A percentile compares a stretch with the other conserved stretches of the same genome.
Evolutionary conservation across 768 basidiomycete genomes (phyloP).

Genomic region (Rhodotorula graminis): DNA sequence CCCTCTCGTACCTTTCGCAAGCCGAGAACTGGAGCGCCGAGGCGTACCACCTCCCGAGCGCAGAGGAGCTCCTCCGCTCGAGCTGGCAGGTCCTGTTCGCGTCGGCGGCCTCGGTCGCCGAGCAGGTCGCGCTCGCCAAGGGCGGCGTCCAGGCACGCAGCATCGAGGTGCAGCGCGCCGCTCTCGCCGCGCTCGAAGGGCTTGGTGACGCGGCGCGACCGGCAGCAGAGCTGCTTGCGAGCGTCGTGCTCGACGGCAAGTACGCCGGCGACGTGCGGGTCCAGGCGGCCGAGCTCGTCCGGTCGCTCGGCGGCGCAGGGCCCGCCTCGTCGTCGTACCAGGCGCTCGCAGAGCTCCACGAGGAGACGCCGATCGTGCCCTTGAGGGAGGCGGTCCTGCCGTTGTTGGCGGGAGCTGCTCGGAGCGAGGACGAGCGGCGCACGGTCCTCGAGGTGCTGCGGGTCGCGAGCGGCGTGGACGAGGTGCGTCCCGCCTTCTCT

Average conservation of each 20-base stretch:
- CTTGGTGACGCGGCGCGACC: neutral
- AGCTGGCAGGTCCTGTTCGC: slow-evolving; percentile 18
- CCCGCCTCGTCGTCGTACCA: neutral
- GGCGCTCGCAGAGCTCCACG: neutral
- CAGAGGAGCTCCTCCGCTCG: slow-evolving; percentile 24
- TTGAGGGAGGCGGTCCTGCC: slow-evolving; percentile 31
- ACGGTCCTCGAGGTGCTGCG: slow-evolving; percentile 6
- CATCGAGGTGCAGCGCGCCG: slow-evolving; percentile 25
- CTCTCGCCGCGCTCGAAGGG: neutral
- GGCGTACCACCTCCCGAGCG: slow-evolving; percentile 22
- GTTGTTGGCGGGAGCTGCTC: slow-evolving; percentile 3
- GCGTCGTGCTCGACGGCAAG: neutral
- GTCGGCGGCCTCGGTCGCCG: neutral
- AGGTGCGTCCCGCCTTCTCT: slow-evolving; percentile 4
- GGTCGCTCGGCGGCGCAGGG: neutral
- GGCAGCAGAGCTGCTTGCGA: neutral
- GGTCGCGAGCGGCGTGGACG: neutral
- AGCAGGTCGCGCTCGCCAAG: slow-evolving; percentile 1
- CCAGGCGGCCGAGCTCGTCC: slow-evolving; percentile 16
- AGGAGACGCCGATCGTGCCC: slow-evolving; percentile 17
- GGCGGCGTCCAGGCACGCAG: slow-evolving; percentile 8
- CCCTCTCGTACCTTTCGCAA: neutral
- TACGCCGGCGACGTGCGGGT: slow-evolving; percentile 27
- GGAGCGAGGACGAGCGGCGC: neutral
- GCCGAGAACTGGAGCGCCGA: neutral